Evolutionary conservation across 2,329 filamentous ascomycete genomes (phyloP).

Genomic region (Acephala macrosclerotiorum): DNA sequence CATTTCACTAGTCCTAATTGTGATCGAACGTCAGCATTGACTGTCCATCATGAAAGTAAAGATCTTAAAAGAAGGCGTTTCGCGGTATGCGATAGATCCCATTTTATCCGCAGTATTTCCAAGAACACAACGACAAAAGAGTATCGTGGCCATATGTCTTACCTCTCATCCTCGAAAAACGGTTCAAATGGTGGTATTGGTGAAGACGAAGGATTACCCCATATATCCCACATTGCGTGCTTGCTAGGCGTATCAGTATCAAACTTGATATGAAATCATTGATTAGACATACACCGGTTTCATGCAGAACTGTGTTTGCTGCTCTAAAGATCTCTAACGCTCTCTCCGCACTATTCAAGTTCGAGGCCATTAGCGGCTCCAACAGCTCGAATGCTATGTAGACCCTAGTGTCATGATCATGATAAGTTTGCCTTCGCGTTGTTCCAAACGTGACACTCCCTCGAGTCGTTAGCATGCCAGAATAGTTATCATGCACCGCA

Average conservation of each 20-base stretch:
- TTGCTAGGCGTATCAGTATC: not conserved
- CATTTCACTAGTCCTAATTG: not conserved
- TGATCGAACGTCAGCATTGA: not conserved
- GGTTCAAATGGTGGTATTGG: not conserved
- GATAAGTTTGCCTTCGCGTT: not conserved
- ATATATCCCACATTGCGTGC: conserved; percentile 10
- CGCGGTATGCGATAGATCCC: no score
- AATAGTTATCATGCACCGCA: not conserved
- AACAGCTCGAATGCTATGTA: not conserved
- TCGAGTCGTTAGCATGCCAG: not conserved
- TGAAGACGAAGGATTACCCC: not conserved
- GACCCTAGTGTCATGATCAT: not conserved
- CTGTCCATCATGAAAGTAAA: not conserved
- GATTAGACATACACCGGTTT: conserved; percentile 11
- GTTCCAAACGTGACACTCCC: not conserved
- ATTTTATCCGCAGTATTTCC: not conserved
- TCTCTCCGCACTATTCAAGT: conserved; percentile 14
- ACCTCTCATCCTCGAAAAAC: conserved; percentile 1
- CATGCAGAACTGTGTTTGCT: conserved; percentile 16
- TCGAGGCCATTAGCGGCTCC: conserved; percentile 4
- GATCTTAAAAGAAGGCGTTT: not conserved
- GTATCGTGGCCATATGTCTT: not conserved
- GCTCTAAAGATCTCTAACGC: not conserved
- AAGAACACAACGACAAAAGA: not conserved
- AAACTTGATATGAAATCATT: not conserved